Percentiles rank a stretch among this genome's conserved stretches.
phyloP scores from a whole-genome alignment of 495 filamentous ascomycete genomes.

The Daldinia decipiens region DNA sequence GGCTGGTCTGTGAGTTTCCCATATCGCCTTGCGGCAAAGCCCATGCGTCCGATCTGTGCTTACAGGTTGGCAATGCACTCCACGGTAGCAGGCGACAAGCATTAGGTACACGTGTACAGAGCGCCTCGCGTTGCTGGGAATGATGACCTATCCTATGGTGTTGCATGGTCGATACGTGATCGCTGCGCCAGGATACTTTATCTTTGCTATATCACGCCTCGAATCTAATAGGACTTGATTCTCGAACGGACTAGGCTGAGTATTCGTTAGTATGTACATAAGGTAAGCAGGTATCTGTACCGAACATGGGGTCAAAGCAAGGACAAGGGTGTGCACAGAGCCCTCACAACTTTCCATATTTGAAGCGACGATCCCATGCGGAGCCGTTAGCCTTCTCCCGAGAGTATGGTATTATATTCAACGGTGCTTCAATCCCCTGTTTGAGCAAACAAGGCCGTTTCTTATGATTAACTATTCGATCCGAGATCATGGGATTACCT shows the following conservation, averaged over 20 bases:
- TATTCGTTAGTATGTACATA: too few species aligned
- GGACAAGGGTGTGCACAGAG: constrained; percentile 14
- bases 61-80: constrained; percentile 7
- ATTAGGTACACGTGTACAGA: constrained; percentile 36
- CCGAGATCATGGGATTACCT: constrained; percentile 16
- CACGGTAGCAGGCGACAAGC: constrained; percentile 20
- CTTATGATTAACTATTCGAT: constrained; percentile 6
- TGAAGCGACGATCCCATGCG: constrained; percentile 27
- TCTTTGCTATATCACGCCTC: too few species aligned
- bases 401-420: constrained; percentile 37
- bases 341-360: constrained; percentile 35
- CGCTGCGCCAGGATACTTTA: constrained; percentile 15
- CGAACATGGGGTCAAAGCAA: constrained; percentile 24
- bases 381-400: constrained; percentile 21
- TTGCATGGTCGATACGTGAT: constrained; percentile 21
- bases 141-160: constrained; percentile 19
- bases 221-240: too few species aligned
- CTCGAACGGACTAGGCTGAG: too few species aligned
- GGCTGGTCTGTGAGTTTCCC: constrained; percentile 11
- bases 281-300: constrained; percentile 22
- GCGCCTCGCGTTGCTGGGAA: constrained; percentile 19
- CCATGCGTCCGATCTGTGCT: constrained; percentile 20
- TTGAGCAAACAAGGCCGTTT: constrained; percentile 32
- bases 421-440: constrained; percentile 28
- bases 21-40: constrained; percentile 14